Evolutionary conservation across 805 yeast genomes (phyloP).

Genomic region (Priceomyces castillae): DNA sequence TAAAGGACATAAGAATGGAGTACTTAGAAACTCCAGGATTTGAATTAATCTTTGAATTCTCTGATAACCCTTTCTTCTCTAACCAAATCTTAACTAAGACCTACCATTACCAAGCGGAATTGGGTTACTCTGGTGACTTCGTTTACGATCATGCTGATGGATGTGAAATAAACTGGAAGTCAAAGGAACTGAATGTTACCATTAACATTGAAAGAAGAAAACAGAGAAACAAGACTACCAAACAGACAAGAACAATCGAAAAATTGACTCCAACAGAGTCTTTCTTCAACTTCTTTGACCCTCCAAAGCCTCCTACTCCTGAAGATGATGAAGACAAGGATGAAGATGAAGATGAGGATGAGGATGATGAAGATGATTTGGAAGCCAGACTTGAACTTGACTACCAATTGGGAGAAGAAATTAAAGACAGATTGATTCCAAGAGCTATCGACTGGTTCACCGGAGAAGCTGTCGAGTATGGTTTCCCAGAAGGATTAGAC

Average conservation of each 20-base stretch:
- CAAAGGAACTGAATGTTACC: constrained; percentile 79
- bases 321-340: constrained; percentile 50
- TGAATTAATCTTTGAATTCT: constrained; percentile 78
- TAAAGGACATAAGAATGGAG: constrained; percentile 71
- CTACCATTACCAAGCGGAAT: constrained; percentile 89
- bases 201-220: constrained; percentile 88
- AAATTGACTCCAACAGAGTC: constrained; percentile 92
- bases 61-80: constrained; percentile 69
- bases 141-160: constrained; percentile 98
- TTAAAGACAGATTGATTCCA: constrained; percentile 93
- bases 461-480: constrained; percentile 87
- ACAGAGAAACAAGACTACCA: constrained; percentile 95
- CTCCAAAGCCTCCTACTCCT: constrained; percentile 71
- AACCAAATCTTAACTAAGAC: constrained; percentile 76
- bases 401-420: constrained; percentile 93
- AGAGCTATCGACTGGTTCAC: constrained; percentile 99
- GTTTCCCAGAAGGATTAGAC: constrained; percentile 53
- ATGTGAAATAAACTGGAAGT: constrained; percentile 76
- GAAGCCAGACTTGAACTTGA: constrained; percentile 87
- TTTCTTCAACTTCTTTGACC: constrained; percentile 92
- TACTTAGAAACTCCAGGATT: constrained; percentile 87
- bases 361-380: constrained; percentile 67
- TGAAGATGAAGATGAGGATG: constrained; percentile 42
- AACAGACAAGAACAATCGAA: constrained; percentile 93
- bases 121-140: constrained; percentile 93